Evolutionary conservation across 768 basidiomycete genomes (phyloP).

Genomic region (Podaxis mareebaensis): DNA sequence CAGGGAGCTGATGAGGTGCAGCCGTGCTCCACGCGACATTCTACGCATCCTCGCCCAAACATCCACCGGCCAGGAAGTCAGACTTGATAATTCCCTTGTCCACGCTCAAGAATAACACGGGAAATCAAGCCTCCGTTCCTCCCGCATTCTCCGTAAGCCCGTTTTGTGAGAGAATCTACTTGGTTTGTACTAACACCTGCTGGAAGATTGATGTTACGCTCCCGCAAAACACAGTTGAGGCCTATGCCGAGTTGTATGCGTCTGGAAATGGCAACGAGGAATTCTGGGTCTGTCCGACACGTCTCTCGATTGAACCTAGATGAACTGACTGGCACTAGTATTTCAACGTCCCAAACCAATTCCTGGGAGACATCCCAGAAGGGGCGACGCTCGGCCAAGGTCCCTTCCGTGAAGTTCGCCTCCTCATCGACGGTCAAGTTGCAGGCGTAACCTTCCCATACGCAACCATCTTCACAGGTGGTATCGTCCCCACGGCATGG

Average conservation of each 20-base stretch:
- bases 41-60: slow-evolving; percentile 55
- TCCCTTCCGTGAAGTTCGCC: slow-evolving; percentile 50
- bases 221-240: slow-evolving; percentile 65
- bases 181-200: neutral
- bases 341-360: slow-evolving; percentile 64
- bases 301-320: neutral
- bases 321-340: slow-evolving; percentile 44
- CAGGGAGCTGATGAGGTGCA: slow-evolving; percentile 24
- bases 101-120: slow-evolving; percentile 60
- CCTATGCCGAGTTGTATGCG: slow-evolving; percentile 72
- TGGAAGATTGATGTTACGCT: slow-evolving; percentile 64
- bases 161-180: neutral
- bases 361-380: slow-evolving; percentile 52
- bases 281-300: slow-evolving; percentile 60
- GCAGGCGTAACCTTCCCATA: slow-evolving; percentile 53
- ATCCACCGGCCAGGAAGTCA: slow-evolving; percentile 61
- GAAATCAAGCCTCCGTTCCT: slow-evolving; percentile 76
- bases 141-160: slow-evolving; percentile 63
- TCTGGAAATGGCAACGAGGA: slow-evolving; percentile 62
- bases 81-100: slow-evolving; percentile 71
- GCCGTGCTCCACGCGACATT: slow-evolving; percentile 73
- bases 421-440: slow-evolving; percentile 46
- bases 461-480: slow-evolving; percentile 74
- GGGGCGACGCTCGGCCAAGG: slow-evolving; percentile 44
- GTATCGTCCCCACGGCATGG: slow-evolving; percentile 71